A percentile compares a stretch with the other conserved stretches of the same genome.
phyloP scores from a whole-genome alignment of 2,329 filamentous ascomycete genomes.

The Sporothrix phasma region DNA sequence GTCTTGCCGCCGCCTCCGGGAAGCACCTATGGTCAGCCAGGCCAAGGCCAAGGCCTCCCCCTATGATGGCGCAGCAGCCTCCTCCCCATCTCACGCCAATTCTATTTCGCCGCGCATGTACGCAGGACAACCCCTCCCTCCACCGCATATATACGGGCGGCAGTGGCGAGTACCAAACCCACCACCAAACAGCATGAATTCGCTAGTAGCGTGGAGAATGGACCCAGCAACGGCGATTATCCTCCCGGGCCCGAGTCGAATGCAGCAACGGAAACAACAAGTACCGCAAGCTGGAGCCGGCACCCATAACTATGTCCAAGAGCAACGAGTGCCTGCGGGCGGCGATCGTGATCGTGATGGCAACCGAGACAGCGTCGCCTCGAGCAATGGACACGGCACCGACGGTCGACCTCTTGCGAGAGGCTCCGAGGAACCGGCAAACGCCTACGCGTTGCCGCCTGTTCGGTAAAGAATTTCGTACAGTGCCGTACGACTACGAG shows the following conservation, averaged over 20 bases:
- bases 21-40: constrained; percentile 2
- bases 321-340: background rate
- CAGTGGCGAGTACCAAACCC: constrained; percentile 7
- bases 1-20: background rate
- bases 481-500: constrained; percentile 45
- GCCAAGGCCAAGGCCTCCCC: too few relatives aligned
- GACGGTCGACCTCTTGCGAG: background rate
- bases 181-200: background rate
- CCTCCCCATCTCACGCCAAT: background rate
- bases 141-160: background rate
- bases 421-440: background rate
- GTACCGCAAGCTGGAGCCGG: constrained; percentile 50
- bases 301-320: constrained; percentile 28
- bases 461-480: constrained; percentile 38
- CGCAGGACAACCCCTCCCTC: background rate
- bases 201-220: background rate
- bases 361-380: background rate
- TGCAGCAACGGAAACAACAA: constrained; percentile 25
- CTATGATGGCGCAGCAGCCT: background rate
- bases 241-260: background rate
- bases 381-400: constrained; percentile 6
- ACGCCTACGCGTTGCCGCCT: background rate
- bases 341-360: background rate
- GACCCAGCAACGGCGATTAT: background rate
- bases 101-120: constrained; percentile 1